These are phyloP conservation scores for Phytopythium aichiense DNA, from an alignment of 352 stramenopile species.

Conservation along the genomic window DNA sequence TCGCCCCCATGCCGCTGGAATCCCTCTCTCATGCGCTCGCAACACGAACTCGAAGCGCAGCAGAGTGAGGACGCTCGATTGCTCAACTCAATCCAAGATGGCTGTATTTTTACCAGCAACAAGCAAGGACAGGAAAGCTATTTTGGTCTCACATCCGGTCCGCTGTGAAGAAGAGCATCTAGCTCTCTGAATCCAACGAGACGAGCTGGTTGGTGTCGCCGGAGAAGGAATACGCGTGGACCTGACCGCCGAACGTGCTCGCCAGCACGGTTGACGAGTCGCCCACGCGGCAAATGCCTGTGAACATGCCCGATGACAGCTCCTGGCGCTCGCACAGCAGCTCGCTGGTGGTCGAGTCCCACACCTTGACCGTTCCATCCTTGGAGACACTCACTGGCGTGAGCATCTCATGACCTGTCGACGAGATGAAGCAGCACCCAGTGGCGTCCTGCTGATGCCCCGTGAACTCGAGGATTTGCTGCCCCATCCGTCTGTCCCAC, in stretches of 20 bases:
- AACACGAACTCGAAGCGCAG: neutral
- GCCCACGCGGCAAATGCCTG: constrained; percentile 35
- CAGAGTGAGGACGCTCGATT: neutral
- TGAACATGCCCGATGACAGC: constrained; percentile 53
- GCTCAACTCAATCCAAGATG: neutral
- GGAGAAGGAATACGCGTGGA: constrained; percentile 39
- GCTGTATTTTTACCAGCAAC: neutral
- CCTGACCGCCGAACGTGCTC: constrained; percentile 46
- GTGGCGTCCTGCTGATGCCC: constrained; percentile 78
- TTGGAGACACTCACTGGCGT: constrained; percentile 70
- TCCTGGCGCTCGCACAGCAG: constrained; percentile 46
- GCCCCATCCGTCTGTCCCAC: constrained; percentile 71
- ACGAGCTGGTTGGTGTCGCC: neutral
- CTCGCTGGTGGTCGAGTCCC: constrained; percentile 30
- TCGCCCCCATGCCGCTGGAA: neutral
- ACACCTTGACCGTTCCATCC: constrained; percentile 72
- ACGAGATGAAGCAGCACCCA: constrained; percentile 60
- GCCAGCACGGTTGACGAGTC: constrained; percentile 23
- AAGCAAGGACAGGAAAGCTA: neutral
- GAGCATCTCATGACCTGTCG: constrained; percentile 14
- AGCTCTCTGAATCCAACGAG: neutral
- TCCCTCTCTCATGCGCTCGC: neutral
- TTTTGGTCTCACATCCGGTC: neutral
- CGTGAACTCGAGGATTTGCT: constrained; percentile 47
- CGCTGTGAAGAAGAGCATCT: neutral